These are phyloP conservation scores for Brassica napus DNA, from an alignment of 345 rosid genomes.

Conservation along the genomic window DNA sequence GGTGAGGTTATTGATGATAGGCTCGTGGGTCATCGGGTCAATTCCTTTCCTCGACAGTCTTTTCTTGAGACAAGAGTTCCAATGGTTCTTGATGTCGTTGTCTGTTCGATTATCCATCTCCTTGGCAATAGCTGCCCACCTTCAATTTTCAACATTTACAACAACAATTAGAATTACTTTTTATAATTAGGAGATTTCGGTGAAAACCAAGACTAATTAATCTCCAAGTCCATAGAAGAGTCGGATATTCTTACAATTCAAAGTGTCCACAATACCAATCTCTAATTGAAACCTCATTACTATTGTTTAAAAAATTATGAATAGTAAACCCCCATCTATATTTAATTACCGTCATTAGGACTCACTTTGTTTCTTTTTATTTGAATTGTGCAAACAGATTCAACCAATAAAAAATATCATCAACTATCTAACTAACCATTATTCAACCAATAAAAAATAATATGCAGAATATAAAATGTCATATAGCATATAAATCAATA, in stretches of 20 bases:
- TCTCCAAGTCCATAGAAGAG: not conserved
- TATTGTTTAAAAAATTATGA: not conserved
- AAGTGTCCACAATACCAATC: not conserved
- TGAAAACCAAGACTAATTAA: not conserved
- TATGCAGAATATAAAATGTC: too few relatives aligned
- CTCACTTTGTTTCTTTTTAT: too few relatives aligned
- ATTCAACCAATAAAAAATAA: too few relatives aligned
- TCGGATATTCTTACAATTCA: not conserved
- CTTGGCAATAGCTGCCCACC: conserved; percentile 27
- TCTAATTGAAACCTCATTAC: not conserved
- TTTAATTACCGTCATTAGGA: not conserved
- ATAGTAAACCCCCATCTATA: not conserved
- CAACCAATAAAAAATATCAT: too few relatives aligned
- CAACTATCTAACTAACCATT: too few relatives aligned
- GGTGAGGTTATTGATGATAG: not conserved
- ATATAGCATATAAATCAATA: too few relatives aligned
- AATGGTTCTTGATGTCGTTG: conserved; percentile 22
- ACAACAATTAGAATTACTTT: not conserved
- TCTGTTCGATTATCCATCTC: conserved; percentile 19
- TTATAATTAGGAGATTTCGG: not conserved
- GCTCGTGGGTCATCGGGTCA: conserved; percentile 19
- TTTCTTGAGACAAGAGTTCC: conserved; percentile 20
- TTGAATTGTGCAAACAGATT: too few relatives aligned
- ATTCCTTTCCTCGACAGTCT: conserved; percentile 9
- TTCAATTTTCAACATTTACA: not conserved